Evolutionary conservation across 75 land plant species (phyloP).

Genomic region (Picea glauca): DNA sequence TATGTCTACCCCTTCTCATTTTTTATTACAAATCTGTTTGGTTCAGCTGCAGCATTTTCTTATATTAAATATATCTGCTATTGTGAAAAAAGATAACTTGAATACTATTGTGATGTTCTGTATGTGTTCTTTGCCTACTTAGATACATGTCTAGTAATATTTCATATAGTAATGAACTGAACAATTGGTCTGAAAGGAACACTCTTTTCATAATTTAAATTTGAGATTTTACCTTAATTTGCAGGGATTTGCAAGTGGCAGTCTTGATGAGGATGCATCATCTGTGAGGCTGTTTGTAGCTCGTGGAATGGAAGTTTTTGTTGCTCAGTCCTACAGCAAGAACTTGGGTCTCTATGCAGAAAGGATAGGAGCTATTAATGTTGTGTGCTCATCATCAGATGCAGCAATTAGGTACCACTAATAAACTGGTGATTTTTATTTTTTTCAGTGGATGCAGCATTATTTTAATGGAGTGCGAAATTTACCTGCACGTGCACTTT

Average conservation of each 20-base stretch:
- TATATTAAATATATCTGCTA: too few relatives aligned
- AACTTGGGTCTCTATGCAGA: constrained; percentile 95
- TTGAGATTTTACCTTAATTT: constrained; percentile 45
- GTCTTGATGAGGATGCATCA: constrained; percentile 34
- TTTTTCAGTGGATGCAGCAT: not conserved
- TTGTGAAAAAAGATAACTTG: not conserved
- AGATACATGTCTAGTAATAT: not conserved
- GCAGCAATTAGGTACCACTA: constrained; percentile 62
- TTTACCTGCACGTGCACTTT: not conserved
- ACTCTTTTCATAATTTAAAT: not conserved
- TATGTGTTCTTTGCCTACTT: not conserved
- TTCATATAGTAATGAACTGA: not conserved
- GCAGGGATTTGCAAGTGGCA: constrained; percentile 46
- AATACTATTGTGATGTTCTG: not conserved
- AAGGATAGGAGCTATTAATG: constrained; percentile 91
- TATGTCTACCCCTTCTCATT: too few relatives aligned
- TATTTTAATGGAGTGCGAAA: not conserved
- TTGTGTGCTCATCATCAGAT: constrained; percentile 75
- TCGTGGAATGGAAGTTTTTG: constrained; percentile 36
- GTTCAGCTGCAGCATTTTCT: too few relatives aligned
- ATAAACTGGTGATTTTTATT: not conserved
- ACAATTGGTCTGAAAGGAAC: not conserved
- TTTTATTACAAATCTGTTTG: too few relatives aligned
- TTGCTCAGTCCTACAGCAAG: constrained; percentile 53
- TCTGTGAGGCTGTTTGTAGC: constrained; percentile 35